These are phyloP conservation scores for Schrenkiella parvula DNA, from an alignment of 345 rosid species.

Conservation along the genomic window DNA sequence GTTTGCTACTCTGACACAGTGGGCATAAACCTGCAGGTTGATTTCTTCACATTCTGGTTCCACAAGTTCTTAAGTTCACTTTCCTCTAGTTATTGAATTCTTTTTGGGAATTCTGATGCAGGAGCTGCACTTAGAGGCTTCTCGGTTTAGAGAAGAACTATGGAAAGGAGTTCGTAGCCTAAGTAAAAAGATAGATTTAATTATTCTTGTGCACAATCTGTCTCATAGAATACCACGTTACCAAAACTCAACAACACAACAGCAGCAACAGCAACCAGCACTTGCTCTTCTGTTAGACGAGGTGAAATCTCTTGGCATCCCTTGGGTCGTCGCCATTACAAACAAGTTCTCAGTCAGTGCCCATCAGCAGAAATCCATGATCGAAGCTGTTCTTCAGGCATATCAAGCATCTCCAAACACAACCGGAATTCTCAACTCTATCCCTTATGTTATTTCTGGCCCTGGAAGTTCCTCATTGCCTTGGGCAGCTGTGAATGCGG, in stretches of 20 bases:
- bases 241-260: constrained; percentile 46
- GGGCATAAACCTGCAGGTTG: constrained; percentile 86
- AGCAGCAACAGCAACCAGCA: constrained; percentile 62
- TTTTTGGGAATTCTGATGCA: constrained; percentile 30
- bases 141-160: constrained; percentile 80
- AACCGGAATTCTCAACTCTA: constrained; percentile 75
- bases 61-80: background rate
- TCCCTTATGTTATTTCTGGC: constrained; percentile 77
- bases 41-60: constrained; percentile 1
- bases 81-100: background rate
- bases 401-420: constrained; percentile 70
- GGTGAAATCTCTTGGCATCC: constrained; percentile 91
- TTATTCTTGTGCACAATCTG: constrained; percentile 88
- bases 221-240: constrained; percentile 82
- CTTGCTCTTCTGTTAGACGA: constrained; percentile 76
- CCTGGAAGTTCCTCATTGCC: constrained; percentile 67
- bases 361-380: constrained; percentile 79
- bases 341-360: constrained; percentile 98
- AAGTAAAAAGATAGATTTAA: constrained; percentile 73
- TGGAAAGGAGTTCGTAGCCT: constrained; percentile 85
- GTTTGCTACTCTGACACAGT: constrained; percentile 71
- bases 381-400: constrained; percentile 71
- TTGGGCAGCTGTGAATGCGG: constrained; percentile 56
- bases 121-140: constrained; percentile 68
- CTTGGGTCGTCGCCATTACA: constrained; percentile 94